Evolutionary conservation across 768 basidiomycete species (phyloP).

Genomic region (Lactarius pseudohatsudake): DNA sequence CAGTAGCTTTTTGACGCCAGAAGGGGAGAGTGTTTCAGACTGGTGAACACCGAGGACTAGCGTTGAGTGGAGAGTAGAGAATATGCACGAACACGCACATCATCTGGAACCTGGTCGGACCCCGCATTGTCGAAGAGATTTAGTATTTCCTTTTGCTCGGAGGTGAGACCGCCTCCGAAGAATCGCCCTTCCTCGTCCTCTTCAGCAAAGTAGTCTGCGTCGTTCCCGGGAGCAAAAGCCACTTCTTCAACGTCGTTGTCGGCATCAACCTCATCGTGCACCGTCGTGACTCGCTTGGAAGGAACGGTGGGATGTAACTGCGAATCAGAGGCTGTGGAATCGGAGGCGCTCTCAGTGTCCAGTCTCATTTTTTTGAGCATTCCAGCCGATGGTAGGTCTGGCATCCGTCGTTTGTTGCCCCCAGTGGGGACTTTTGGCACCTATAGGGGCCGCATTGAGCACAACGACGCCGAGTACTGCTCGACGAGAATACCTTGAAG

Average conservation of each 20-base stretch:
- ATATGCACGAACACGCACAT: slow-evolving; percentile 48
- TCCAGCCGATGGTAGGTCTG: slow-evolving; percentile 76
- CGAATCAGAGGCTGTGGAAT: slow-evolving; percentile 11
- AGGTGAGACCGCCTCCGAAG: slow-evolving; percentile 90
- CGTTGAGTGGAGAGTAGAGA: slow-evolving; percentile 19
- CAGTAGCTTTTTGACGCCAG: slow-evolving; percentile 69
- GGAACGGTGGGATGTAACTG: slow-evolving; percentile 30
- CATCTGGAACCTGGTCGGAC: slow-evolving; percentile 61
- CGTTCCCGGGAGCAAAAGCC: slow-evolving; percentile 79
- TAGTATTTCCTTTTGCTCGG: slow-evolving; percentile 91
- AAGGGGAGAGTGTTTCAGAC: slow-evolving; percentile 67
- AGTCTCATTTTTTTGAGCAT: slow-evolving; percentile 77
- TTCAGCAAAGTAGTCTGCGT: slow-evolving; percentile 87
- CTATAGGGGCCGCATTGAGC: slow-evolving; percentile 37
- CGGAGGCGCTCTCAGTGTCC: slow-evolving; percentile 39
- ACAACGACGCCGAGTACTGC: background rate
- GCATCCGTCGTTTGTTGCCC: slow-evolving; percentile 70
- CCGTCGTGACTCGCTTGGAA: slow-evolving; percentile 46
- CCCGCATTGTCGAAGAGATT: slow-evolving; percentile 86
- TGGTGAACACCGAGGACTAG: slow-evolving; percentile 31
- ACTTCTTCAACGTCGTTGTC: slow-evolving; percentile 40
- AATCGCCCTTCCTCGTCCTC: slow-evolving; percentile 93
- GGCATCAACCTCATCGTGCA: slow-evolving; percentile 64
- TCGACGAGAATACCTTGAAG: slow-evolving; percentile 41
- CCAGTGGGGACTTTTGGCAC: slow-evolving; percentile 65